phyloP scores from a whole-genome alignment of 306 rosid genomes.

The Sicyos baderoa region DNA sequence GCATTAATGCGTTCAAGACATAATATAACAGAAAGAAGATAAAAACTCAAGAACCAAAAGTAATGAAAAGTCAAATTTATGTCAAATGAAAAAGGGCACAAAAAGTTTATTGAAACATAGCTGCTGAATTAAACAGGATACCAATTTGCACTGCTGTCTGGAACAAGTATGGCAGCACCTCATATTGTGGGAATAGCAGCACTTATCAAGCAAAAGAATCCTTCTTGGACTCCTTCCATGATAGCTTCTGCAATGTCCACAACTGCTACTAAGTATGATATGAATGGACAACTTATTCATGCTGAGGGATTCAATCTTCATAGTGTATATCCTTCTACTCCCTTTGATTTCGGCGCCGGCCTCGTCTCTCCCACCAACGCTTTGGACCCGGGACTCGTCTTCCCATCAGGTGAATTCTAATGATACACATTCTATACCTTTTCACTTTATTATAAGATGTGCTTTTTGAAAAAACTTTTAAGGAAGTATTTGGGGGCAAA shows the following conservation, averaged over 20 bases:
- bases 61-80: background rate
- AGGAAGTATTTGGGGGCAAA: background rate
- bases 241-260: conserved; percentile 76
- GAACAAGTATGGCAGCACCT: conserved; percentile 92
- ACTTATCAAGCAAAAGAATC: conserved; percentile 67
- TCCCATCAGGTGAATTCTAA: conserved; percentile 41
- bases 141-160: conserved; percentile 59
- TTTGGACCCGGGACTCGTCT: conserved; percentile 63
- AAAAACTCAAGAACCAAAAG: background rate
- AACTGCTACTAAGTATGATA: conserved; percentile 57
- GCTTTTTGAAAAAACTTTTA: background rate
- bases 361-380: conserved; percentile 51
- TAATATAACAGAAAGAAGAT: background rate
- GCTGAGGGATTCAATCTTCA: conserved; percentile 46
- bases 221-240: conserved; percentile 87
- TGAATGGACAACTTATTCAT: conserved; percentile 47
- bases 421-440: conserved; percentile 2
- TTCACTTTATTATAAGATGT: background rate
- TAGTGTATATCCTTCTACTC: conserved; percentile 49
- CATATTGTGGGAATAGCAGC: conserved; percentile 90
- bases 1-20: too few species aligned
- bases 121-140: conserved; percentile 34
- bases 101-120: background rate
- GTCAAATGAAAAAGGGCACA: background rate
- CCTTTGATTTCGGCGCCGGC: conserved; percentile 74